Percentiles rank a stretch among this genome's conserved stretches.
Evolutionary conservation across 805 yeast genomes (phyloP).

Genomic region (Metschnikowia peoriensis): DNA sequence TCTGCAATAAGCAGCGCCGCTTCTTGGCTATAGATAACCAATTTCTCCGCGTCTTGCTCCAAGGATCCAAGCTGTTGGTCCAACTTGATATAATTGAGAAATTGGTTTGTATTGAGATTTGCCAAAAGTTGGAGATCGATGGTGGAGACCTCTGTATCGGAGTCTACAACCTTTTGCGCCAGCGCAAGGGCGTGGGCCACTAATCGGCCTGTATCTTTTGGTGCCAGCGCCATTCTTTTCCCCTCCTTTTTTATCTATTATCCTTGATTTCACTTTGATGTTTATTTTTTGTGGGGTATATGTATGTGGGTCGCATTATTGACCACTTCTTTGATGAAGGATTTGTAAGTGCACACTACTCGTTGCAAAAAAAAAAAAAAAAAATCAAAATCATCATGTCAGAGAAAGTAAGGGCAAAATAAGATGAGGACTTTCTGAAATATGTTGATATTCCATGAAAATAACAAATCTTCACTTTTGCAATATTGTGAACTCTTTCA

Average conservation of each 20-base stretch:
- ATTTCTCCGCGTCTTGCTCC: conserved; percentile 39
- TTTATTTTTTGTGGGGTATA: no score
- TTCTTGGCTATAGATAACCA: conserved; percentile 26
- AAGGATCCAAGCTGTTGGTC: conserved; percentile 41
- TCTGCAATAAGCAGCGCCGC: conserved; percentile 21
- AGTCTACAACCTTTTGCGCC: conserved; percentile 33
- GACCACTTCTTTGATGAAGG: no score
- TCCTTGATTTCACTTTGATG: neutral
- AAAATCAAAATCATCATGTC: no score
- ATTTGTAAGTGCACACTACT: no score
- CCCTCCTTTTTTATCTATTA: neutral
- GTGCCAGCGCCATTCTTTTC: conserved; percentile 16
- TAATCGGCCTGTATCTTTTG: conserved; percentile 30
- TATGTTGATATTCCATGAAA: no score
- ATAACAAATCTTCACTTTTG: no score
- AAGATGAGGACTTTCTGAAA: no score
- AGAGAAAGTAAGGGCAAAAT: no score
- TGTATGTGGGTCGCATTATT: no score
- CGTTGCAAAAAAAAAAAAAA: no score
- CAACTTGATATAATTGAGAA: conserved; percentile 48
- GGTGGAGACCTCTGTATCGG: conserved; percentile 42
- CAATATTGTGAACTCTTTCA: no score
- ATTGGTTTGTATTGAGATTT: conserved; percentile 57
- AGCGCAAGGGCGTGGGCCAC: conserved; percentile 29
- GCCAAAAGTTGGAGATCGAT: conserved; percentile 49